A percentile compares a stretch with the other conserved stretches of the same genome.
Evolutionary conservation across 2,329 filamentous ascomycete genomes (phyloP).

Genomic region (Ramularia endophylla): DNA sequence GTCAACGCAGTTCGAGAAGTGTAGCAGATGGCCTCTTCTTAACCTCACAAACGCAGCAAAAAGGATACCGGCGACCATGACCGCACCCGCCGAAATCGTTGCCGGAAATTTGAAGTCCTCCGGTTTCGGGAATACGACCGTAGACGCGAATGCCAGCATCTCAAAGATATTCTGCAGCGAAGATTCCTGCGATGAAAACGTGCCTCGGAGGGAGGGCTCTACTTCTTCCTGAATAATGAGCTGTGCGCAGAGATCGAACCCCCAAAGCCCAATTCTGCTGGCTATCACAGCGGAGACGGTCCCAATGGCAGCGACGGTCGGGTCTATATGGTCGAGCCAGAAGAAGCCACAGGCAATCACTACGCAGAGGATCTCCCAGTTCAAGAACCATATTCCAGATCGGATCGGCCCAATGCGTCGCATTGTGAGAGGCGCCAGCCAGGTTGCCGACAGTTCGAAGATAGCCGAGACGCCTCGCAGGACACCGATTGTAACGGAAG

Average conservation of each 20-base stretch:
- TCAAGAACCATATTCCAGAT: conserved; percentile 65
- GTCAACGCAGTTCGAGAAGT: conserved; percentile 33
- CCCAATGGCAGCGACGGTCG: conserved; percentile 15
- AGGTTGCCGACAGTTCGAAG: conserved; percentile 57
- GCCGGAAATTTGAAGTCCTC: conserved; percentile 59
- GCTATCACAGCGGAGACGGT: conserved; percentile 37
- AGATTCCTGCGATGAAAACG: conserved; percentile 63
- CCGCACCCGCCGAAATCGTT: conserved; percentile 51
- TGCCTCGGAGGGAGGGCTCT: conserved; percentile 46
- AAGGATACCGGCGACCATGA: conserved; percentile 43
- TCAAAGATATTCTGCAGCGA: conserved; percentile 66
- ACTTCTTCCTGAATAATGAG: conserved; percentile 42
- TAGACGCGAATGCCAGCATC: conserved; percentile 59
- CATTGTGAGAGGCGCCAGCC: conserved; percentile 53
- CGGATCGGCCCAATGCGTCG: conserved; percentile 46
- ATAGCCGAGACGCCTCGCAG: conserved; percentile 49
- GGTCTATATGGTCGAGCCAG: conserved; percentile 20
- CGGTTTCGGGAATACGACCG: conserved; percentile 58
- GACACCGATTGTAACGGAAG: conserved; percentile 47
- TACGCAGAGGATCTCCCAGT: conserved; percentile 58
- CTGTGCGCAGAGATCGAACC: conserved; percentile 44
- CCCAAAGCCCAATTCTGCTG: conserved; percentile 42
- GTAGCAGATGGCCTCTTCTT: conserved; percentile 56
- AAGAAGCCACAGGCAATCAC: conserved; percentile 34
- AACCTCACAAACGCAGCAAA: conserved; percentile 54